Evolutionary conservation across 345 rosid genomes (phyloP).

Genomic region (Mallotus nudiflorus): DNA sequence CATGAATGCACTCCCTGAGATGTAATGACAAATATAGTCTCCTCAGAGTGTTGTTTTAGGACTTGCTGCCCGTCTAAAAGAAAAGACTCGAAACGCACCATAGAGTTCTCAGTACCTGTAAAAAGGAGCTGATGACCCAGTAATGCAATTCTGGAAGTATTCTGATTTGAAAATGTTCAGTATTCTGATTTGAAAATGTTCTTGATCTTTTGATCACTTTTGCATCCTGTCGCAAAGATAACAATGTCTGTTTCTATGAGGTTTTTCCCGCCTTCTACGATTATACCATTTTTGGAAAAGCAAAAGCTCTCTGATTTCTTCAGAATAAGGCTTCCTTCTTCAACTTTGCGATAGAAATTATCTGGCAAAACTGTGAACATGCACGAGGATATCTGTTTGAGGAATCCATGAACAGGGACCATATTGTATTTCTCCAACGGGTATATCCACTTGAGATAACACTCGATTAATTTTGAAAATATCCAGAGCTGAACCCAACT

Average conservation of each 20-base stretch:
- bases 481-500: constrained; percentile 29
- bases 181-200: constrained; percentile 28
- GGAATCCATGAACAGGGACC: constrained; percentile 29
- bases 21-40: not conserved
- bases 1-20: constrained; percentile 42
- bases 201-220: constrained; percentile 32
- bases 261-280: constrained; percentile 16
- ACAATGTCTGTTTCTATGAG: constrained; percentile 24
- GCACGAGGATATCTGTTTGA: constrained; percentile 26
- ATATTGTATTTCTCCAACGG: constrained; percentile 33
- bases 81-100: not conserved
- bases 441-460: constrained; percentile 22
- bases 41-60: not conserved
- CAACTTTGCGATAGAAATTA: constrained; percentile 28
- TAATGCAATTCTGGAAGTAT: constrained; percentile 26
- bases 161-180: constrained; percentile 30
- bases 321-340: constrained; percentile 35
- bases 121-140: constrained; percentile 31
- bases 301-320: constrained; percentile 23
- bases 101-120: constrained; percentile 22
- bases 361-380: constrained; percentile 27
- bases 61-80: not conserved
- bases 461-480: constrained; percentile 26
- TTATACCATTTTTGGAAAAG: constrained; percentile 31
- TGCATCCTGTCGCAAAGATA: constrained; percentile 40